phyloP scores from a whole-genome alignment of 108 stramenopile genomes.

The Asterionellopsis glacialis region DNA sequence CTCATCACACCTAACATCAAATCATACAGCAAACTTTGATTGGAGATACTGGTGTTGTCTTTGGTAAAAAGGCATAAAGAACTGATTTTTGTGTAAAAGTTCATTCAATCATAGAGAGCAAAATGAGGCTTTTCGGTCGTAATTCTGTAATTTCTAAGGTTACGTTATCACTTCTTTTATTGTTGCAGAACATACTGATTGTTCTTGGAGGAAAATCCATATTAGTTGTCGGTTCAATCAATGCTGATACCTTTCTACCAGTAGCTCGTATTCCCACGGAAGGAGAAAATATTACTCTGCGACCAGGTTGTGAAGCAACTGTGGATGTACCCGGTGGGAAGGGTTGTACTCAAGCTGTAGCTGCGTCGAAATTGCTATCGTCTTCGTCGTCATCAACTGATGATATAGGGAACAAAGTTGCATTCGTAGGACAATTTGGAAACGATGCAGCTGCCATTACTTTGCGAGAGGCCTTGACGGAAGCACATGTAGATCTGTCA shows the following conservation, averaged over 20 bases:
- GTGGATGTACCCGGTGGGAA: conserved; percentile 76
- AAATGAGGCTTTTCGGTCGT: too few species aligned
- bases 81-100: too few species aligned
- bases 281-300: conserved; percentile 72
- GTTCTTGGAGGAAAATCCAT: conserved; percentile 25
- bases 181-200: too few species aligned
- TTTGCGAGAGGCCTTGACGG: conserved; percentile 29
- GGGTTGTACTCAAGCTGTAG: conserved; percentile 82
- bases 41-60: too few species aligned
- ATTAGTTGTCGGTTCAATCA: conserved; percentile 68
- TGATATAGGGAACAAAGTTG: conserved; percentile 10
- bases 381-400: not conserved
- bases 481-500: conserved; percentile 37
- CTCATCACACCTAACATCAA: too few species aligned
- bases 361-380: conserved; percentile 37
- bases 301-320: conserved; percentile 24
- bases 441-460: conserved; percentile 48
- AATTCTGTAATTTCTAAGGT: too few species aligned
- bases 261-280: conserved; percentile 57
- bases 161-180: too few species aligned
- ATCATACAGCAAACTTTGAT: too few species aligned
- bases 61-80: too few species aligned
- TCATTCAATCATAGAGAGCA: too few species aligned
- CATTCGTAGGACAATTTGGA: conserved; percentile 72
- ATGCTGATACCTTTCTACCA: conserved; percentile 77